These are phyloP conservation scores for Gentiana dahurica DNA, from an alignment of 257 asterid genomes.

Conservation along the genomic window DNA sequence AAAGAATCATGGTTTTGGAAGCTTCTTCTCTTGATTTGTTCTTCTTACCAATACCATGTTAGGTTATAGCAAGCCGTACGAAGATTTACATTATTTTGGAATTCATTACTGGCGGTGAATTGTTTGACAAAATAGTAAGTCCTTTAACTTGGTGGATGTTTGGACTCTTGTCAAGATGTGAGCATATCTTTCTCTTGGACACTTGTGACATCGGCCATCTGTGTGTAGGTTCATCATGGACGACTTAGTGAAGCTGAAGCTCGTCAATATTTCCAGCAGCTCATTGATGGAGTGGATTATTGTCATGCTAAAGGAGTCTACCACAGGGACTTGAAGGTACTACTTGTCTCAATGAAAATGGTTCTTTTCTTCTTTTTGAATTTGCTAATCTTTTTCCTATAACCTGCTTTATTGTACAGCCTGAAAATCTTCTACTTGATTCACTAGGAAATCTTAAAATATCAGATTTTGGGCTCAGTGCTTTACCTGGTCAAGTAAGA, in stretches of 20 bases:
- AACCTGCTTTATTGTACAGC: slow-evolving; percentile 37
- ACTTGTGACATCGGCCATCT: not conserved
- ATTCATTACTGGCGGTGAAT: slow-evolving; percentile 95
- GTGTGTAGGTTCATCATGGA: slow-evolving; percentile 76
- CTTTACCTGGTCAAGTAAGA: slow-evolving; percentile 76
- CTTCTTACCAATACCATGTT: slow-evolving; percentile 10
- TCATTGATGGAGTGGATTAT: slow-evolving; percentile 91
- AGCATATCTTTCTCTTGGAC: not conserved
- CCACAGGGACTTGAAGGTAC: slow-evolving; percentile 92
- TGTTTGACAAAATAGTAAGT: slow-evolving; percentile 96
- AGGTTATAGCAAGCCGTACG: slow-evolving; percentile 97
- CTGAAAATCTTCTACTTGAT: slow-evolving; percentile 90
- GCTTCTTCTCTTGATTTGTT: slow-evolving; percentile 3
- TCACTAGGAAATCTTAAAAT: slow-evolving; percentile 92
- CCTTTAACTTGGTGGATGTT: slow-evolving; percentile 8
- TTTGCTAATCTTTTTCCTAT: slow-evolving; percentile 14
- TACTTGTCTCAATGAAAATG: slow-evolving; percentile 5
- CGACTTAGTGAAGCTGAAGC: slow-evolving; percentile 96
- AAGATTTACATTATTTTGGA: slow-evolving; percentile 96
- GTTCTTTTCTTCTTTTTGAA: slow-evolving; percentile 7
- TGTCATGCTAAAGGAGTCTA: slow-evolving; percentile 95
- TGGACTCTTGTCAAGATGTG: not conserved
- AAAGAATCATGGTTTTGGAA: not conserved
- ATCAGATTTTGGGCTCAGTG: slow-evolving; percentile 98
- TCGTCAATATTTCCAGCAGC: slow-evolving; percentile 92